Evolutionary conservation across 2,329 filamentous ascomycete species (phyloP), one percentile per base, ranked within the genome.

Genomic region (Alternaria solani): DNA sequence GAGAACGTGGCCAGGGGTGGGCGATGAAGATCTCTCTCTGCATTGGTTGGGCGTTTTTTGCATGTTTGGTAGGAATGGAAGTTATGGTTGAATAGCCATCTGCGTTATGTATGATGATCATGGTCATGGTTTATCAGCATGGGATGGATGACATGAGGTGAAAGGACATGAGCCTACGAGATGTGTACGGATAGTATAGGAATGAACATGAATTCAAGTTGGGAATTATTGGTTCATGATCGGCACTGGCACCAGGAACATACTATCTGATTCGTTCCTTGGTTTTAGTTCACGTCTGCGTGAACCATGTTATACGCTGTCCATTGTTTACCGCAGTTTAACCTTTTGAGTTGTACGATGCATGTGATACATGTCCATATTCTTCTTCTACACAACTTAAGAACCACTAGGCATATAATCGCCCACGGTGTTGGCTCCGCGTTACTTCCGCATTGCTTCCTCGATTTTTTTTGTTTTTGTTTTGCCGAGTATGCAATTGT

Each of bases 1-100:
- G 87, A 92, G 64, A 82, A 82, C 57, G 82, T 85, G 34, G 75
- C 75, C 25, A 66, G 69, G 57, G 62, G 71, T 25, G 75, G 73
- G 25, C 64, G 74, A 9, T 76, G 55, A 67, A 20, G 11, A 23
- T 51, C 14, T 1, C 4, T n/a, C 7, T 26, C 18, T 48, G 46
- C 52, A 56, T 56, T 26, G 26, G 20, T n/a, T 25, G 38, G 38
- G 38, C 30, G 23, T 55, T 28, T 49, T 49, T 16, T 38, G 16
- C n/a, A 38, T 51, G 20, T 8, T 4, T 28, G 36, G 36, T 8
- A n/a, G 49, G 20, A 28, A 39, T 26, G 38, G 18, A 23, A 12
- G 12, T 18, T 20, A 12, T 23, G 46, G 30, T 25, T 38, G 23
- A 20, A 49, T 14, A 38, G 32, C 30, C 3, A 36, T 38, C 18